Conservation (phyloP, 495 filamentous ascomycete species). For the Tuber microsphaerosporum region DNA sequence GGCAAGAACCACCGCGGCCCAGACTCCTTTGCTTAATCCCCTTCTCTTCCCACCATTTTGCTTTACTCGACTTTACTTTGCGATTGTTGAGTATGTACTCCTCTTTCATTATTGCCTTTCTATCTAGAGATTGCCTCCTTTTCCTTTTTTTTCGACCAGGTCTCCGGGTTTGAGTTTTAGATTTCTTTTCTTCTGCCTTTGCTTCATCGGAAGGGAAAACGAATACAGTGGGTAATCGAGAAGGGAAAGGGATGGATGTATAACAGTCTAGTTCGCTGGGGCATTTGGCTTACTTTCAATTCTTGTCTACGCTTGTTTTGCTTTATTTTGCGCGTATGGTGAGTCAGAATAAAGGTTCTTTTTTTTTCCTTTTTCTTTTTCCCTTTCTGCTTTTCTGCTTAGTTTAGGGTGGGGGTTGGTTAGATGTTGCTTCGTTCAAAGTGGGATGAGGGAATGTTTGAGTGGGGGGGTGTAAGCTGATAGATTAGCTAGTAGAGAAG, state of each 20-base stretch:
- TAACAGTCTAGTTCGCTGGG: not conserved
- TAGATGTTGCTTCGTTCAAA: not conserved
- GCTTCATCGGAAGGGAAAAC: not conserved
- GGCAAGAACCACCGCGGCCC: not conserved
- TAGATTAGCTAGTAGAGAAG: not conserved
- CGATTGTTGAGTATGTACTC: not conserved
- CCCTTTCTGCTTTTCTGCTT: not conserved
- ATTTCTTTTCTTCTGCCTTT: slow-evolving; percentile 7
- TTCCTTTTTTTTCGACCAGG: not conserved
- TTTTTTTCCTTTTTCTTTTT: not conserved
- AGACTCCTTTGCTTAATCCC: not conserved
- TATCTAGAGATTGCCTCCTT: not conserved
- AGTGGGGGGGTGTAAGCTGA: not conserved
- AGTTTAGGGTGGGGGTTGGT: not conserved
- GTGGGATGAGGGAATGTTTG: not conserved
- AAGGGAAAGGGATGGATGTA: not conserved
- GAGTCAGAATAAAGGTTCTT: not conserved
- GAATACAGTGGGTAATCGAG: not conserved
- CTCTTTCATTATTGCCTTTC: not conserved
- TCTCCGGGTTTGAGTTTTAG: not conserved
- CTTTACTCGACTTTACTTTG: not conserved
- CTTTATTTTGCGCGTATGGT: not conserved
- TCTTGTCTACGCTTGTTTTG: not conserved
- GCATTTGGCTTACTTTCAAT: not conserved
- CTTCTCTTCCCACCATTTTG: not conserved